Evolutionary conservation across 176 grass and related monocot genomes (phyloP).

Genomic region (Poa annua): DNA sequence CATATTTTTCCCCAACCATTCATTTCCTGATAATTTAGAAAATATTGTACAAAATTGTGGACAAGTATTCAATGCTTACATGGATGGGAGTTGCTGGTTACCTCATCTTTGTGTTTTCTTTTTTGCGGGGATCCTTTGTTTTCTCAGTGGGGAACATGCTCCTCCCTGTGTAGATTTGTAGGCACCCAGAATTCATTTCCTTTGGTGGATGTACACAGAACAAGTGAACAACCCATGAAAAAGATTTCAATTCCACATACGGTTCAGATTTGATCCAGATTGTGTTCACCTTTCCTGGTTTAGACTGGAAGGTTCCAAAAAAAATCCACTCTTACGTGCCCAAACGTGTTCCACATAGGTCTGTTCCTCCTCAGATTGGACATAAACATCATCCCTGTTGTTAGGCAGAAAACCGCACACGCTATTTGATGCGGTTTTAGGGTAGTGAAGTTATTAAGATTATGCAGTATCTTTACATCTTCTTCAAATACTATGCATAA

Average conservation of each 20-base stretch:
- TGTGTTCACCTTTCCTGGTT: not conserved
- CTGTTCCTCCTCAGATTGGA: not conserved
- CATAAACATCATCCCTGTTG: not conserved
- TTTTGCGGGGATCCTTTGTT: not conserved
- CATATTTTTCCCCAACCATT: not conserved
- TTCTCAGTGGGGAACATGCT: not conserved
- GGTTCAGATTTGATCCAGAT: not conserved
- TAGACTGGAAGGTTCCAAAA: not conserved
- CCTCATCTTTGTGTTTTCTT: too few relatives aligned
- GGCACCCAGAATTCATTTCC: not conserved
- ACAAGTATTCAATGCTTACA: not conserved
- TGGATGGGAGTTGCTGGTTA: not conserved
- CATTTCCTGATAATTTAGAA: too few relatives aligned
- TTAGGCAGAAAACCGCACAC: not conserved
- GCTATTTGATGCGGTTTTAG: not conserved
- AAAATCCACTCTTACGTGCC: not conserved
- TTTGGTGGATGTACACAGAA: not conserved
- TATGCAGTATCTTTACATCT: not conserved
- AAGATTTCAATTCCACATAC: not conserved
- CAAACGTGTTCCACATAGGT: not conserved
- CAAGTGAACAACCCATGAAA: not conserved
- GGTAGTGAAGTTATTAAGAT: not conserved
- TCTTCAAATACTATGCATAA: not conserved
- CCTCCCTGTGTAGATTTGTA: not conserved
- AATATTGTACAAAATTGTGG: not conserved